phyloP scores from a whole-genome alignment of 1,284 basidiomycete species.

The Thelephora terrestris region DNA sequence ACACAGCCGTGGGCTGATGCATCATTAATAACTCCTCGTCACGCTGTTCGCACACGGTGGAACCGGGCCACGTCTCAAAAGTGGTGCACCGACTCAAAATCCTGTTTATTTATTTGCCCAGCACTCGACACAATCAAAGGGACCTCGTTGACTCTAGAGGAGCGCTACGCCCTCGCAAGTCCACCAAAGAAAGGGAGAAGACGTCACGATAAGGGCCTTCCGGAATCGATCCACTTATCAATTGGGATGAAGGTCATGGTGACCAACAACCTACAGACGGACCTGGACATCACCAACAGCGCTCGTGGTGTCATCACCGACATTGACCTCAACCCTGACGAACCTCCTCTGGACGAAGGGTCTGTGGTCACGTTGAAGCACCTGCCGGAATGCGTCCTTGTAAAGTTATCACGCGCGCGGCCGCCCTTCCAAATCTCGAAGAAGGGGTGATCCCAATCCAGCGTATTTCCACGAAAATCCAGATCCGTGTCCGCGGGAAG shows the following conservation, averaged over 20 bases:
- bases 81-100: conserved; percentile 9
- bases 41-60: conserved; percentile 24
- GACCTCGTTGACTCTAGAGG: conserved; percentile 10
- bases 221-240: conserved; percentile 22
- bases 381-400: conserved; percentile 24
- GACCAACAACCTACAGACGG: conserved; percentile 28
- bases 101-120: conserved; percentile 11
- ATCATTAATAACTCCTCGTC: conserved; percentile 24
- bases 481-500: conserved; percentile 2
- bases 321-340: conserved; percentile 23
- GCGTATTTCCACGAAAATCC: not conserved
- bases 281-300: conserved; percentile 31
- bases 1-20: conserved; percentile 19
- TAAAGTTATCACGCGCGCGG: conserved; percentile 22
- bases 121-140: conserved; percentile 16
- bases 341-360: conserved; percentile 12
- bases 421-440: conserved; percentile 16
- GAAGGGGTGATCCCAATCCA: conserved; percentile 19
- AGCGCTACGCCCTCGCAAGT: conserved; percentile 12
- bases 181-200: not conserved
- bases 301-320: conserved; percentile 23
- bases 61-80: conserved; percentile 17
- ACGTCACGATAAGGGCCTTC: conserved; percentile 14
- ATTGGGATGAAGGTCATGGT: conserved; percentile 36
- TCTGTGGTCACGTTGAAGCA: conserved; percentile 15